phyloP scores from a whole-genome alignment of 2,329 filamentous ascomycete genomes.

The Pseudocercospora macadamiae region DNA sequence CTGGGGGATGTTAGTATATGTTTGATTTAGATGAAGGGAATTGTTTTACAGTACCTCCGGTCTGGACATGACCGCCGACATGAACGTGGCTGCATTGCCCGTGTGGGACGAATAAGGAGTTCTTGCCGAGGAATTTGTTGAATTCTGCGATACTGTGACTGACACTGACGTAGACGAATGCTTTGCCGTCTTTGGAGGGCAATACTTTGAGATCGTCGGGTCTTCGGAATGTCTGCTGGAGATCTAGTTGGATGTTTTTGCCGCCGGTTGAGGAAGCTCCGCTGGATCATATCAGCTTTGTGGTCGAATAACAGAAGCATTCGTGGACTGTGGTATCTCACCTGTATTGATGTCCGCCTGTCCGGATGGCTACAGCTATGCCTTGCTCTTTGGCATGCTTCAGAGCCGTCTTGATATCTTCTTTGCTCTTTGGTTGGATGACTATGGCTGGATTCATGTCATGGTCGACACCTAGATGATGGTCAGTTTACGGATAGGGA shows the following conservation, averaged over 20 bases:
- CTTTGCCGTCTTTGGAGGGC: constrained; percentile 20
- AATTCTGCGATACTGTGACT: constrained; percentile 50
- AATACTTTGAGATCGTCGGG: constrained; percentile 8
- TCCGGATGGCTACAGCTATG: constrained; percentile 51
- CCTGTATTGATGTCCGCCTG: constrained; percentile 54
- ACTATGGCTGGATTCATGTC: constrained; percentile 46
- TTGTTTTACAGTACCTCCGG: no score
- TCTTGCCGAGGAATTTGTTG: constrained; percentile 46
- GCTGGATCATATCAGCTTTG: constrained; percentile 16
- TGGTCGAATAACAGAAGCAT: background rate
- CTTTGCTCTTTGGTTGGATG: constrained; percentile 47
- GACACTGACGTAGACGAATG: constrained; percentile 67
- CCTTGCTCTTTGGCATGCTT: constrained; percentile 47
- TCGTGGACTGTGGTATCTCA: background rate
- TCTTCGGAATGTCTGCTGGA: constrained; percentile 44
- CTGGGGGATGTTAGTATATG: no score
- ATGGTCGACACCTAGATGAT: constrained; percentile 14
- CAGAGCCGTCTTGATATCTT: constrained; percentile 48
- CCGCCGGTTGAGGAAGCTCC: constrained; percentile 52
- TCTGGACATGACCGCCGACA: constrained; percentile 53
- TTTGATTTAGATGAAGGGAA: no score
- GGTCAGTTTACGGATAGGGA: no score
- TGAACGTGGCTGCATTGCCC: constrained; percentile 53
- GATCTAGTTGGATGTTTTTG: constrained; percentile 52
- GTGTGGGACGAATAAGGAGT: constrained; percentile 50